A percentile compares a stretch with the other conserved stretches of the same genome.
Conservation (phyloP, 2,329 filamentous ascomycete species). For the Stylonectria norvegica region DNA sequence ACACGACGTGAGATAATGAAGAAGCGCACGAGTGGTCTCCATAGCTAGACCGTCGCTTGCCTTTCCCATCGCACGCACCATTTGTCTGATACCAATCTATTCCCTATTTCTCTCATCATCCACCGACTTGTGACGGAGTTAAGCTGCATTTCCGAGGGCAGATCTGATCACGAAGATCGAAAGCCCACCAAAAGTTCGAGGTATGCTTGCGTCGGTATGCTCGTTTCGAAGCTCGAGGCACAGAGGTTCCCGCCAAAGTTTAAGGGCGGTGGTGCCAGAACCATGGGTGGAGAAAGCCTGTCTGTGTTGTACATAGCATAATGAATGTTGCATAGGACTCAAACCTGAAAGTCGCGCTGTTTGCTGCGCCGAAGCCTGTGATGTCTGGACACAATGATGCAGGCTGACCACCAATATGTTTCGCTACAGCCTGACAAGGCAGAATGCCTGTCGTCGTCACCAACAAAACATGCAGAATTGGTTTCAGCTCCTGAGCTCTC, state of each 20-base stretch:
- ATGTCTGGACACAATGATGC: too few species aligned
- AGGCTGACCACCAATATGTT: too few species aligned
- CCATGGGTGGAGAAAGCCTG: too few species aligned
- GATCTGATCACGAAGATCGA: slow-evolving; percentile 13
- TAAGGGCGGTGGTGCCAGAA: too few species aligned
- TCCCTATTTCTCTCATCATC: slow-evolving; percentile 11
- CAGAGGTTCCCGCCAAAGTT: too few species aligned
- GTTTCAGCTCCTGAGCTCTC: too few species aligned
- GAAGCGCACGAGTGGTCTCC: slow-evolving; percentile 55
- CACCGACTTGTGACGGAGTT: slow-evolving; percentile 16
- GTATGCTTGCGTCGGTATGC: slow-evolving; percentile 6
- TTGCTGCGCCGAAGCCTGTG: too few species aligned
- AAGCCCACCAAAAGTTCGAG: slow-evolving; percentile 15
- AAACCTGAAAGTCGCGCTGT: too few species aligned
- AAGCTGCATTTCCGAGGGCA: slow-evolving; percentile 11
- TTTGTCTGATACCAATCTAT: slow-evolving; percentile 18
- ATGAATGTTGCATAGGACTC: background rate
- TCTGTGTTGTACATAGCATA: background rate
- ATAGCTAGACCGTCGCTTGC: slow-evolving; percentile 25
- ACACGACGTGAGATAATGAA: slow-evolving; percentile 64
- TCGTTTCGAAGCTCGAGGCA: too few species aligned
- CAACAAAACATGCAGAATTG: too few species aligned
- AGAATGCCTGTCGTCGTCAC: too few species aligned
- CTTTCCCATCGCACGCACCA: background rate
- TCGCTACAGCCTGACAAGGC: too few species aligned